phyloP scores from a whole-genome alignment of 495 filamentous ascomycete species.

The Xylaria palmicola region DNA sequence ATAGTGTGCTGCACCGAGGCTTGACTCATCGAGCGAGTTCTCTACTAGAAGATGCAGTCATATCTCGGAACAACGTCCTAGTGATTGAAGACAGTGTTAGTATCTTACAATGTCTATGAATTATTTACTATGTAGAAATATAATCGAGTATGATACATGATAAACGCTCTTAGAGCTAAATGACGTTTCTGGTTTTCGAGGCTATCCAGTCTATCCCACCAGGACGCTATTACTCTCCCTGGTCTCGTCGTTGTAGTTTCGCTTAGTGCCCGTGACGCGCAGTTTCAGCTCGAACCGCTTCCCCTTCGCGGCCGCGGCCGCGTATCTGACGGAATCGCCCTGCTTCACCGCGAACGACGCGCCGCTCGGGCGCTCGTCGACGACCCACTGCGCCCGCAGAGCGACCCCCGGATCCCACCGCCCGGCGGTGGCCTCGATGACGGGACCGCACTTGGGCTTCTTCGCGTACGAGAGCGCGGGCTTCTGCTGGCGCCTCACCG shows the following conservation, averaged over 20 bases:
- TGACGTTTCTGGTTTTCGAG: background rate
- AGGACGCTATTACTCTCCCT: conserved; percentile 1
- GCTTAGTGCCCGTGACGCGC: conserved; percentile 12
- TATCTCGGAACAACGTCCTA: too few species aligned
- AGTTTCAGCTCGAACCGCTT: background rate
- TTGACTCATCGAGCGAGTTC: too few species aligned
- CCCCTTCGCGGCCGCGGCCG: background rate
- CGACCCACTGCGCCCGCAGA: conserved; percentile 12
- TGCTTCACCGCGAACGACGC: conserved; percentile 6
- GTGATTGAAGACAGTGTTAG: too few species aligned
- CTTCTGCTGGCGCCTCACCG: conserved; percentile 8
- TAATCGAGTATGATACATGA: background rate
- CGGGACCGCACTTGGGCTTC: background rate
- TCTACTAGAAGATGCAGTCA: too few species aligned
- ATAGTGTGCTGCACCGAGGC: too few species aligned
- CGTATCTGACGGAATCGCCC: background rate
- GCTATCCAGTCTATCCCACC: background rate
- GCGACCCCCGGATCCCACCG: conserved; percentile 16
- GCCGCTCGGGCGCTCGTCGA: conserved; percentile 2
- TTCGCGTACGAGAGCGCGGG: background rate
- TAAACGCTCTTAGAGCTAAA: background rate
- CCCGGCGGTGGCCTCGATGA: background rate
- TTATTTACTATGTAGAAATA: too few species aligned
- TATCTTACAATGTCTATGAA: too few species aligned
- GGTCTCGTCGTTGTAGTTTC: conserved; percentile 11